These are phyloP conservation scores for Globisporangium heterothallicum DNA, from an alignment of 352 stramenopile genomes.

Conservation along the genomic window DNA sequence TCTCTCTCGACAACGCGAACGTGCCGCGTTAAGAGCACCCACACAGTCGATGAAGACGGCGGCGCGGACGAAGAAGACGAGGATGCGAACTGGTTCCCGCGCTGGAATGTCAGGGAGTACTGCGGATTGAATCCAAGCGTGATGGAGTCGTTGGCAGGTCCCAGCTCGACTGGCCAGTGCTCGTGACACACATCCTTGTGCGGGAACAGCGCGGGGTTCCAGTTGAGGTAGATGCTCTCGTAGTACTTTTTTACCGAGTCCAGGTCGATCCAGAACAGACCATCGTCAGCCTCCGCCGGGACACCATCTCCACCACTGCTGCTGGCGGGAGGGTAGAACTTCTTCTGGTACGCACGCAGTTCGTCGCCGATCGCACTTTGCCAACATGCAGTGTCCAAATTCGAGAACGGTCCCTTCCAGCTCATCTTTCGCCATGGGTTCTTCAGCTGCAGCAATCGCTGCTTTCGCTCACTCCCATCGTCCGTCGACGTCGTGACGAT, in stretches of 20 bases:
- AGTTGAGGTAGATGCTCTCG: conserved; percentile 93
- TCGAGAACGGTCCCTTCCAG: conserved; percentile 85
- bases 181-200: conserved; percentile 75
- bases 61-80: conserved; percentile 7
- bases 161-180: conserved; percentile 79
- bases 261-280: conserved; percentile 96
- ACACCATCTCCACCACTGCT: neutral
- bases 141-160: conserved; percentile 85
- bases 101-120: conserved; percentile 80
- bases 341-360: conserved; percentile 42
- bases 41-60: conserved; percentile 59
- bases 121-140: conserved; percentile 93
- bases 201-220: conserved; percentile 92
- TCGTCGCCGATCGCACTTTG: conserved; percentile 48
- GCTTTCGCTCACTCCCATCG: conserved; percentile 23
- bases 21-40: conserved; percentile 92
- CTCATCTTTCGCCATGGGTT: conserved; percentile 93
- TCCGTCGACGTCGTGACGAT: conserved; percentile 22
- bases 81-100: conserved; percentile 12
- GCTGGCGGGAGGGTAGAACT: conserved; percentile 33
- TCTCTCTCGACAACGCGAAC: conserved; percentile 79
- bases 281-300: conserved; percentile 72
- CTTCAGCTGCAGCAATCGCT: conserved; percentile 91
- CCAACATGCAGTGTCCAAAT: conserved; percentile 50
- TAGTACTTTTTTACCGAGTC: conserved; percentile 91